A percentile compares a stretch with the other conserved stretches of the same genome.
Conservation (phyloP, 768 basidiomycete species). For the Rhodotorula graminis region DNA sequence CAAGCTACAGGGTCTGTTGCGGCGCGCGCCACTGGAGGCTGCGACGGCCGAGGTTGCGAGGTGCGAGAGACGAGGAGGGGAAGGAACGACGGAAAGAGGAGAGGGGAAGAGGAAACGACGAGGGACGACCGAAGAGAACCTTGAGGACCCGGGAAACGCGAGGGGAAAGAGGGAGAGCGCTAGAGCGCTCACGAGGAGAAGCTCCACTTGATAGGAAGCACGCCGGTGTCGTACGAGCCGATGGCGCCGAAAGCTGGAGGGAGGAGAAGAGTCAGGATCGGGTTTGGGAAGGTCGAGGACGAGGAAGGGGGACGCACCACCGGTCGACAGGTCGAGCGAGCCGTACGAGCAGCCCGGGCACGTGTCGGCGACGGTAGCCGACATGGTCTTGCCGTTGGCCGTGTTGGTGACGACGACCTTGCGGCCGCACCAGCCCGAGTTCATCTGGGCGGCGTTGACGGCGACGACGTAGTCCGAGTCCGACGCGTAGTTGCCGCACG, state of each 20-base stretch:
- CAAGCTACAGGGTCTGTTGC: neutral
- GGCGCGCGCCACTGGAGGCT: neutral
- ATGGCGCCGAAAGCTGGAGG: constrained; percentile 52
- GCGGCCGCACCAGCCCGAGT: constrained; percentile 12
- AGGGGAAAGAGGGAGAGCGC: neutral
- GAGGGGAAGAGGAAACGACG: neutral
- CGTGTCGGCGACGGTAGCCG: constrained; percentile 2
- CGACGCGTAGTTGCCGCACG: constrained; percentile 7
- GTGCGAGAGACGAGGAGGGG: neutral
- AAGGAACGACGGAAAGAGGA: neutral
- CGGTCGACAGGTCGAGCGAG: constrained; percentile 57
- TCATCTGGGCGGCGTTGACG: neutral
- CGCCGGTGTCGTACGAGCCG: neutral
- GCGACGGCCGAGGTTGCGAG: neutral
- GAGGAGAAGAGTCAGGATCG: constrained; percentile 55
- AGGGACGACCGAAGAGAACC: neutral
- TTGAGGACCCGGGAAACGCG: neutral
- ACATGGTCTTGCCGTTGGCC: constrained; percentile 3
- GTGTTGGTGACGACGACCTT: constrained; percentile 18
- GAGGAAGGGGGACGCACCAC: constrained; percentile 41
- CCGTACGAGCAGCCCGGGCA: constrained; percentile 44
- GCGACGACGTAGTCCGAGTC: neutral
- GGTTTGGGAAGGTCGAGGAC: no score
- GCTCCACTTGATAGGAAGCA: neutral
- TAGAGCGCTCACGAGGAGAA: neutral